These are phyloP conservation scores for Botrytis byssoidea DNA, from an alignment of 2,329 filamentous ascomycete species.

Conservation along the genomic window DNA sequence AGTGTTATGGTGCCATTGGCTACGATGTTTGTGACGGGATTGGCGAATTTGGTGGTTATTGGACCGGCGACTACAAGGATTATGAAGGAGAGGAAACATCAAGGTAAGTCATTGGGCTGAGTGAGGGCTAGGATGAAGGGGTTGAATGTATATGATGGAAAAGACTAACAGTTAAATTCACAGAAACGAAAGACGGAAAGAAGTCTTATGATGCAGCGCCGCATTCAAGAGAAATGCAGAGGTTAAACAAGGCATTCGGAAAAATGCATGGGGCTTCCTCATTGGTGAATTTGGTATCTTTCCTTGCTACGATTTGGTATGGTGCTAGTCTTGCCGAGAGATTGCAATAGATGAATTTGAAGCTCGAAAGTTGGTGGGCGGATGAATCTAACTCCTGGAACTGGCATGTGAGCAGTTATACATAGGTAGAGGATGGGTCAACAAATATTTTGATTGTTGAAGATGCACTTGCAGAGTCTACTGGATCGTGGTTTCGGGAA, in stretches of 20 bases:
- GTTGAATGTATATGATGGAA: background rate
- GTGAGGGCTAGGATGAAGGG: background rate
- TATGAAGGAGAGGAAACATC: conserved; percentile 74
- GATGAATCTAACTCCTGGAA: background rate
- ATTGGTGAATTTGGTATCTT: conserved; percentile 70
- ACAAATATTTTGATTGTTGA: background rate
- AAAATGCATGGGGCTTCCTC: conserved; percentile 79
- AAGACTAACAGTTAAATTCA: background rate
- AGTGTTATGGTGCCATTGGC: conserved; percentile 66
- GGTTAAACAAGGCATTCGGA: conserved; percentile 75
- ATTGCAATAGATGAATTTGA: conserved; percentile 27
- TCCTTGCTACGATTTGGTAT: conserved; percentile 72
- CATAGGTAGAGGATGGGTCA: background rate
- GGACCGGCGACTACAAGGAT: conserved; percentile 72
- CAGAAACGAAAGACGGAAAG: conserved; percentile 85
- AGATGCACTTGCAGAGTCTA: background rate
- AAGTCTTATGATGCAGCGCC: conserved; percentile 76
- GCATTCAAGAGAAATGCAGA: conserved; percentile 80
- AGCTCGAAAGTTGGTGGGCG: background rate
- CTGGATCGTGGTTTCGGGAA: background rate
- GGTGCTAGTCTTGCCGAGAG: conserved; percentile 61
- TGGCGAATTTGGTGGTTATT: conserved; percentile 68
- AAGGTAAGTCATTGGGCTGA: conserved; percentile 59
- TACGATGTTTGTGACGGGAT: conserved; percentile 66
- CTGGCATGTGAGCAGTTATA: background rate